phyloP scores from a whole-genome alignment of 164 flowering plant species.

The Berberis vulgaris region DNA sequence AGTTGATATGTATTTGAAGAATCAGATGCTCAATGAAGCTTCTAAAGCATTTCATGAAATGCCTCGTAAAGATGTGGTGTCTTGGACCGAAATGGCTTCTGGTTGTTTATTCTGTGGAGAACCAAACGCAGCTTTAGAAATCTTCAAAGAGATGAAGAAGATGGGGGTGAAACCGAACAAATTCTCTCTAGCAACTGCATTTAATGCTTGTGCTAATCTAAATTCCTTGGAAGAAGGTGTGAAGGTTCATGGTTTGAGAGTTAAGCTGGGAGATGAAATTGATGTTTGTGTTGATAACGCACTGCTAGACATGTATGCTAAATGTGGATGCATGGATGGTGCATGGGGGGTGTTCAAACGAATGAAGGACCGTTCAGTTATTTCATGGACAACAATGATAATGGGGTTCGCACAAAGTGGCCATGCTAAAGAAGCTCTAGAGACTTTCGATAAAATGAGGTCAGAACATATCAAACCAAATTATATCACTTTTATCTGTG shows the following conservation, averaged over 20 bases:
- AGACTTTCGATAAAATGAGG: conserved; percentile 51
- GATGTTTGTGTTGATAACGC: conserved; percentile 58
- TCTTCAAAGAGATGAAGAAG: too few species aligned
- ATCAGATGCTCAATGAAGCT: conserved; percentile 44
- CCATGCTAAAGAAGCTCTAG: conserved; percentile 37
- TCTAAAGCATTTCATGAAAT: conserved; percentile 14
- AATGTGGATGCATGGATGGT: conserved; percentile 62
- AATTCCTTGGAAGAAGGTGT: too few species aligned
- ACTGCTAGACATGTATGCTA: conserved; percentile 72
- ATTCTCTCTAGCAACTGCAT: too few species aligned
- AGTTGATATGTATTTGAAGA: conserved; percentile 66
- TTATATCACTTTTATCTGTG: conserved; percentile 53
- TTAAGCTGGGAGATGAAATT: too few species aligned
- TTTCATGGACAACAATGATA: conserved; percentile 83
- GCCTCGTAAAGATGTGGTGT: too few species aligned
- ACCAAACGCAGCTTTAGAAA: too few species aligned
- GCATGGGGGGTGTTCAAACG: conserved; percentile 39
- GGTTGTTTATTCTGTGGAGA: too few species aligned
- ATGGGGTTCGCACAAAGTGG: conserved; percentile 75
- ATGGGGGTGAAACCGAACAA: too few species aligned
- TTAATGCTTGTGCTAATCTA: too few species aligned
- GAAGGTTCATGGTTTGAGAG: too few species aligned
- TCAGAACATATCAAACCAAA: conserved; percentile 39
- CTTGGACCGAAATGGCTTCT: too few species aligned
- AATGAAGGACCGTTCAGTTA: conserved; percentile 39